Base-by-base conservation (phyloP, 2,329 filamentous ascomycete genomes). In the Fusarium decemcellulare region DNA sequence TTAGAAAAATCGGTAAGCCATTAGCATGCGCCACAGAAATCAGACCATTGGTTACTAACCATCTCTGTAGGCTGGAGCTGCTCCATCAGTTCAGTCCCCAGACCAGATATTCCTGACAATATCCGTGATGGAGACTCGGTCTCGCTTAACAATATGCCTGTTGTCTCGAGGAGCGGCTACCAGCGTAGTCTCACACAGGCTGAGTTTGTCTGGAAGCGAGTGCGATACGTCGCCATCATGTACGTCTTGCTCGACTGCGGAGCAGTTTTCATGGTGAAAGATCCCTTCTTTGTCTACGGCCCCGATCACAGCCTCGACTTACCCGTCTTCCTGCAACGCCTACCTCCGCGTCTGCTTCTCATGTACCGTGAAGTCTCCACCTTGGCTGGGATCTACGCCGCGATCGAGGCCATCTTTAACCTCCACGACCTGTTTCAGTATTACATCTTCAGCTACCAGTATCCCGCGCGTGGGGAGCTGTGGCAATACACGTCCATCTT, bases 231-330 rank as follows among this genome's bases (percentile, higher is more conserved):
- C n/a, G 58, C 88, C 3, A 59, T 86, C 39, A 83, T 84, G 68
- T 96, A 93, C 76, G 68, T 96, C 12, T 65, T 87, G 8, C 82
- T 97, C 9, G 95, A 98, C 78, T 61, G 89, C 8, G 78, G 93
- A 55, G 92, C 92, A 74, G 85, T 90, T 2, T 67, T 89, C 65
- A 90, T 93, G 82, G 90, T 91, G 71, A 87, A 88, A 56, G 95
- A 98, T 73, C 90, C 92, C 0, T 97, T 95, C 81, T 97, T 95
- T 79, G 74, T 90, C 61, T 76, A 87, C 27, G 86, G 88, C 1
- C 80, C 81, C 2, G 75, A 81, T 5, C 80, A 82, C 57, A 74
- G 78, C 61, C 56, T 71, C 46, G 52, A 69, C 15, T 65, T 82
- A 63, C 79, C 90, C 63, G 55, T 82, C 75, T 71, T 86, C 78